Percentiles rank a stretch among this genome's conserved stretches.
Conservation (phyloP, 495 filamentous ascomycete species). For the Jackrogersella minutella region DNA sequence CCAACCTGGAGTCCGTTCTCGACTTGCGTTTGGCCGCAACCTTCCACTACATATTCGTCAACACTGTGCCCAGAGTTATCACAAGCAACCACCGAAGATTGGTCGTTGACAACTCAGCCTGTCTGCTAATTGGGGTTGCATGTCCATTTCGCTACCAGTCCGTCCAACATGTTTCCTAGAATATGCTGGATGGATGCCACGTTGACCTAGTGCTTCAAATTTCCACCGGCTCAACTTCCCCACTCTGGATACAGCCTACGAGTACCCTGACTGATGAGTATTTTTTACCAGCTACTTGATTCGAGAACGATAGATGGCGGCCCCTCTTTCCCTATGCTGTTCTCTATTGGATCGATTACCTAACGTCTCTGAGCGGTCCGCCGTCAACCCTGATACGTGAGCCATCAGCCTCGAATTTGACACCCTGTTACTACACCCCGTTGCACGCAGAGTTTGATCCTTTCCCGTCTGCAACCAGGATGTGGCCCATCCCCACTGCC, state of each 20-base stretch:
- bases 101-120: conserved; percentile 47
- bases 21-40: conserved; percentile 39
- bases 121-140: conserved; percentile 49
- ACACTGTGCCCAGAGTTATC: conserved; percentile 40
- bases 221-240: conserved; percentile 47
- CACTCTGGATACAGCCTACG: conserved; percentile 46
- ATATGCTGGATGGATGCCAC: conserved; percentile 48
- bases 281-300: conserved; percentile 43
- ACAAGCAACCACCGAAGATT: conserved; percentile 41
- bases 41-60: conserved; percentile 43
- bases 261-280: conserved; percentile 45
- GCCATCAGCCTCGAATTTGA: conserved; percentile 46
- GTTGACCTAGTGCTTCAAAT: conserved; percentile 47
- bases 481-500: conserved; percentile 44
- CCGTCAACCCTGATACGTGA: conserved; percentile 38
- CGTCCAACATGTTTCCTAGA: conserved; percentile 44
- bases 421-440: conserved; percentile 43
- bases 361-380: conserved; percentile 26
- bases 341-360: conserved; percentile 39
- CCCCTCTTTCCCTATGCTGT: conserved; percentile 31
- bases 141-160: conserved; percentile 47
- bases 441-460: conserved; percentile 45
- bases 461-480: conserved; percentile 49
- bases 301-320: conserved; percentile 33
- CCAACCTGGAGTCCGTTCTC: conserved; percentile 34